These are phyloP conservation scores for Ceratobasidium sp. DNA, from an alignment of 1,284 basidiomycete genomes.

Conservation along the genomic window DNA sequence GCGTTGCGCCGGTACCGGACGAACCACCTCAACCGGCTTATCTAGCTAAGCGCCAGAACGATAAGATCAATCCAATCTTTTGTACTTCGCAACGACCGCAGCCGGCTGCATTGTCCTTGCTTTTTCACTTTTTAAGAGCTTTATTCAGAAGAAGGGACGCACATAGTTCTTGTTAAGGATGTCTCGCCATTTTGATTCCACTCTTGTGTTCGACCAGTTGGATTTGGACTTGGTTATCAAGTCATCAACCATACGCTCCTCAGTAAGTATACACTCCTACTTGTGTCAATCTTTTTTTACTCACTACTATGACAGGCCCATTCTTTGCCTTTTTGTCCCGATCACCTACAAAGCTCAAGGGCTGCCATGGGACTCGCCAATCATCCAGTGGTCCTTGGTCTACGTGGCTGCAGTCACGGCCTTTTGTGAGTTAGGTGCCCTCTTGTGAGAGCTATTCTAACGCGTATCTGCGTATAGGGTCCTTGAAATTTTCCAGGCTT, in stretches of 20 bases:
- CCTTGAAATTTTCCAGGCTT: conserved; percentile 70
- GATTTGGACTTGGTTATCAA: conserved; percentile 79
- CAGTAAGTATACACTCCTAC: conserved; percentile 59
- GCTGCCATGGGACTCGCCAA: conserved; percentile 58
- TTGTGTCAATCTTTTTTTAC: background rate
- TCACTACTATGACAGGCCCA: conserved; percentile 62
- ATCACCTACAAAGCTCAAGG: conserved; percentile 77
- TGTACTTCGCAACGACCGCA: conserved; percentile 29
- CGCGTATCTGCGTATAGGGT: conserved; percentile 57
- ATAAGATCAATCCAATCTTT: conserved; percentile 10
- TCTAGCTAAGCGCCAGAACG: conserved; percentile 14
- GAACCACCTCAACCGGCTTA: background rate
- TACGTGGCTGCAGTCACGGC: conserved; percentile 65
- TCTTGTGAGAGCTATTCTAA: conserved; percentile 28
- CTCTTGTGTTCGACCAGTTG: conserved; percentile 45
- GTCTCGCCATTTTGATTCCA: conserved; percentile 38
- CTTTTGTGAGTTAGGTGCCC: conserved; percentile 64
- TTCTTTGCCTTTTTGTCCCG: conserved; percentile 82
- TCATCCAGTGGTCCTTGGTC: conserved; percentile 58
- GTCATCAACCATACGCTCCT: conserved; percentile 77
- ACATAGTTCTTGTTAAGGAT: background rate
- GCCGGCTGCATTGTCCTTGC: conserved; percentile 28
- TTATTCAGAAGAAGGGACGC: background rate
- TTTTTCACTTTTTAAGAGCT: background rate
- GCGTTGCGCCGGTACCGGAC: background rate